These are phyloP conservation scores for Cercospora sesami DNA, from an alignment of 2,329 filamentous ascomycete species.

Conservation along the genomic window DNA sequence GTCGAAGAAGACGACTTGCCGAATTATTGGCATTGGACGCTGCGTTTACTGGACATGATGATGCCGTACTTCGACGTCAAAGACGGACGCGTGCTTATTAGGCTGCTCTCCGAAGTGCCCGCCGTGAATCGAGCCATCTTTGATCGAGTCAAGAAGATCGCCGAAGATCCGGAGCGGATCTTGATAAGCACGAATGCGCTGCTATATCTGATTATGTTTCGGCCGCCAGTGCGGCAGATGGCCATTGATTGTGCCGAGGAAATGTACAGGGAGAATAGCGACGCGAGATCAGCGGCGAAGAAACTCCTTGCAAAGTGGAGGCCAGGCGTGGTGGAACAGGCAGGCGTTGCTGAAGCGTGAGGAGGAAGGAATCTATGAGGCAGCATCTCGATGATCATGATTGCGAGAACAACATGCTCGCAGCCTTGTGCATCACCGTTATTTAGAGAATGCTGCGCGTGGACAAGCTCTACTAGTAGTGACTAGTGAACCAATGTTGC, in stretches of 20 bases:
- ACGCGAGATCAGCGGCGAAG: constrained; percentile 50
- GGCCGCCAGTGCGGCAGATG: constrained; percentile 59
- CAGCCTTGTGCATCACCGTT: neutral
- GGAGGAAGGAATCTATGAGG: neutral
- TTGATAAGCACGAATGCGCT: constrained; percentile 59
- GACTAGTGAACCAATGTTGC: neutral
- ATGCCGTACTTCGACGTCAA: constrained; percentile 86
- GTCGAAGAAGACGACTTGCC: constrained; percentile 26
- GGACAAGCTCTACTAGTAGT: neutral
- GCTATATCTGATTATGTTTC: constrained; percentile 59
- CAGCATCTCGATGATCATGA: neutral
- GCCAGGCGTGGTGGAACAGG: constrained; percentile 47
- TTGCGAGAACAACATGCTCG: neutral
- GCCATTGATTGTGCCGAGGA: constrained; percentile 60
- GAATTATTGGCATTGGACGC: constrained; percentile 33
- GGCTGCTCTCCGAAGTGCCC: constrained; percentile 89
- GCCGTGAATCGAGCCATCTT: constrained; percentile 72
- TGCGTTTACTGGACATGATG: constrained; percentile 75
- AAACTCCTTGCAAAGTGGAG: constrained; percentile 59
- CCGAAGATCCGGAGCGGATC: constrained; percentile 64
- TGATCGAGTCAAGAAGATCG: constrained; percentile 65
- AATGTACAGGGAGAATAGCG: constrained; percentile 56
- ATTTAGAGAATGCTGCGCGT: neutral
- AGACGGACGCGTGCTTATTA: constrained; percentile 78
- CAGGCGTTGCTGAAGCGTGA: neutral